These are phyloP conservation scores for Monosporozyma unispora DNA, from an alignment of 805 yeast species.

Conservation along the genomic window DNA sequence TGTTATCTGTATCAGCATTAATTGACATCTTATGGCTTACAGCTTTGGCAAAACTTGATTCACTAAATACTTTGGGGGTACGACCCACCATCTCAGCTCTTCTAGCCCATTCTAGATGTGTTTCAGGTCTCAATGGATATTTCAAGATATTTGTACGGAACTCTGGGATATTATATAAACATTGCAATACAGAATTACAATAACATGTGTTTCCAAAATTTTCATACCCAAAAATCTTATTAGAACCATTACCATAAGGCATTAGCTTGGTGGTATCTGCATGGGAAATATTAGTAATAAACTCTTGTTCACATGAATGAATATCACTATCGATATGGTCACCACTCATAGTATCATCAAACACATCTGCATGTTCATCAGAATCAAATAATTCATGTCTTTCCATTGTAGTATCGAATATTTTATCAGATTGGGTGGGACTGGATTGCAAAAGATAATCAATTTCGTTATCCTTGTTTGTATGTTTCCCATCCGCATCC, in stretches of 20 bases:
- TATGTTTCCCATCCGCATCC: neutral
- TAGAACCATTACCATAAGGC: conserved; percentile 60
- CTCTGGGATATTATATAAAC: conserved; percentile 62
- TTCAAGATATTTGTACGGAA: conserved; percentile 52
- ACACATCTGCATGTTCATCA: neutral
- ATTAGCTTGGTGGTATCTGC: conserved; percentile 8
- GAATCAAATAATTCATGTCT: neutral
- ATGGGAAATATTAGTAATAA: neutral
- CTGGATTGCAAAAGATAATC: neutral
- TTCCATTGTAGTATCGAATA: neutral
- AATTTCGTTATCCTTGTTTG: neutral
- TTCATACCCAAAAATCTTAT: conserved; percentile 70
- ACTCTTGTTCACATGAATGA: conserved; percentile 1
- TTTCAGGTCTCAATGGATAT: conserved; percentile 35
- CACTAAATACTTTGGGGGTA: conserved; percentile 4
- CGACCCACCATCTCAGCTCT: conserved; percentile 34
- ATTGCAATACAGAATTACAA: conserved; percentile 85
- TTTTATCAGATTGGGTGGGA: neutral
- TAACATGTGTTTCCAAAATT: conserved; percentile 89
- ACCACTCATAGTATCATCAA: neutral
- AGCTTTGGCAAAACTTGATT: conserved; percentile 1
- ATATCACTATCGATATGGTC: neutral
- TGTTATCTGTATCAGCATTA: neutral
- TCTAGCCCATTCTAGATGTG: conserved; percentile 27
- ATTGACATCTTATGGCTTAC: neutral